A percentile compares a stretch with the other conserved stretches of the same genome.
Conservation (phyloP, 2,329 filamentous ascomycete species). For the Trichoderma harzianum region DNA sequence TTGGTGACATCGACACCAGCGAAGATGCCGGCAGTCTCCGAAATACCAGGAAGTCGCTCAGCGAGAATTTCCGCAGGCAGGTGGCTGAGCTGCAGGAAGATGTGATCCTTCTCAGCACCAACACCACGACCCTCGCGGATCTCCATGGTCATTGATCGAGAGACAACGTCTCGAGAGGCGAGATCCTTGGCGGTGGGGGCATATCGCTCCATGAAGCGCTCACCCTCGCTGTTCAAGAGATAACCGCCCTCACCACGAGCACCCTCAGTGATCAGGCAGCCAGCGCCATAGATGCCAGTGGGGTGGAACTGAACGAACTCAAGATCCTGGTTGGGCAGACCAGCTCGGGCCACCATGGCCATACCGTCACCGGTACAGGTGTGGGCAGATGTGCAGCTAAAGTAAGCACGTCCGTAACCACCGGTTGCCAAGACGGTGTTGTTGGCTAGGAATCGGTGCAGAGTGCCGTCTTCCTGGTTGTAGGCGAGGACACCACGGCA, state of each 20-base stretch:
- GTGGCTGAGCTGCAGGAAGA: slow-evolving; percentile 97
- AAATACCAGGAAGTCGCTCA: slow-evolving; percentile 97
- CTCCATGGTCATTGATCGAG: slow-evolving; percentile 96
- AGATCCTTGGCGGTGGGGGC: slow-evolving; percentile 97
- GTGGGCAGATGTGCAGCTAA: slow-evolving; percentile 96
- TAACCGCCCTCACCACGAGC: slow-evolving; percentile 98
- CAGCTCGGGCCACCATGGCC: slow-evolving; percentile 98
- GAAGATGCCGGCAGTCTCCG: slow-evolving; percentile 96
- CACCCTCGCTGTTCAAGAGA: slow-evolving; percentile 94
- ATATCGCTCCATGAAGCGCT: slow-evolving; percentile 99
- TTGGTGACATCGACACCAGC: slow-evolving; percentile 95
- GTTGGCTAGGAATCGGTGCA: slow-evolving; percentile 94
- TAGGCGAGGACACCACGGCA: slow-evolving; percentile 96
- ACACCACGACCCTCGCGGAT: slow-evolving; percentile 97
- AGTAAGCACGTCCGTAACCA: slow-evolving; percentile 97
- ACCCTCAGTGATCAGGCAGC: slow-evolving; percentile 96
- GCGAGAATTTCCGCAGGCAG: slow-evolving; percentile 87
- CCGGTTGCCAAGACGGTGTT: slow-evolving; percentile 96
- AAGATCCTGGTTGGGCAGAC: slow-evolving; percentile 97
- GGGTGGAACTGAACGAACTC: slow-evolving; percentile 99
- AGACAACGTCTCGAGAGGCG: slow-evolving; percentile 92
- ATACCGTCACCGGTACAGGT: slow-evolving; percentile 99
- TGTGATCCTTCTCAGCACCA: slow-evolving; percentile 95
- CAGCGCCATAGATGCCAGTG: slow-evolving; percentile 97
- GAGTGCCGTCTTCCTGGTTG: slow-evolving; percentile 97